Base-by-base conservation (phyloP, 306 rosid genomes). In the Pyrus bretschneideri region DNA sequence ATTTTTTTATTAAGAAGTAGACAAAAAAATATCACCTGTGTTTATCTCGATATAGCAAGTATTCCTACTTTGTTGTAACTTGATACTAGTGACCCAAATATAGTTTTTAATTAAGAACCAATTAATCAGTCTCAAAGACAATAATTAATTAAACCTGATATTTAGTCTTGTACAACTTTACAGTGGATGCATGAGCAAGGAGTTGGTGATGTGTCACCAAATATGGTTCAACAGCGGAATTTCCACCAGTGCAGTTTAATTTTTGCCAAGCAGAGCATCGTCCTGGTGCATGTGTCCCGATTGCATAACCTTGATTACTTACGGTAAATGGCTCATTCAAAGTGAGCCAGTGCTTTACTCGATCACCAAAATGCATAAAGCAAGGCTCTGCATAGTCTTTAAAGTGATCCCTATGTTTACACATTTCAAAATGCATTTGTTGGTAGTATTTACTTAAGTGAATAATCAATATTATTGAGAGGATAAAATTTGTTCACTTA, bases 331-430 rank as follows among this genome's bases (percentile, higher is more conserved):
- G 89, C 55, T 89, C 97, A 40, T 91, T 91, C 5, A 88, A 51
- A 0, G 91, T 91, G 67, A 91, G 82, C 92, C 97, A 91, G 2
- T 88, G 67, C 71, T 89, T 89, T 30, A 91, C 93, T 7, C 85
- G 73, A 1, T 89, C 86, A 14, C 94, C 97, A 58, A 89, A 91
- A 73, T 77, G 71, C 30, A 38, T 80, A 54, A 83, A 91, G 31
- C 89, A 88, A 31, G 88, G 9, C 2, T 89, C 91, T 1, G 78
- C 86, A 27, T 79, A 88, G 1, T 88, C 90, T 5, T 30, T 12
- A 22, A 78, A 87, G 74, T 89, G 88, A 18, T 79, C 55, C 49
- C 89, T 77, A 57, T 21, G 75, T 76, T 42, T 29, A 46, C 29
- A 38, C 6, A 64, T 64, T 64, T 9, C 40, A 61, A 61, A 61